These are phyloP conservation scores for Xylaria palmicola DNA, from an alignment of 495 filamentous ascomycete genomes.

Conservation along the genomic window DNA sequence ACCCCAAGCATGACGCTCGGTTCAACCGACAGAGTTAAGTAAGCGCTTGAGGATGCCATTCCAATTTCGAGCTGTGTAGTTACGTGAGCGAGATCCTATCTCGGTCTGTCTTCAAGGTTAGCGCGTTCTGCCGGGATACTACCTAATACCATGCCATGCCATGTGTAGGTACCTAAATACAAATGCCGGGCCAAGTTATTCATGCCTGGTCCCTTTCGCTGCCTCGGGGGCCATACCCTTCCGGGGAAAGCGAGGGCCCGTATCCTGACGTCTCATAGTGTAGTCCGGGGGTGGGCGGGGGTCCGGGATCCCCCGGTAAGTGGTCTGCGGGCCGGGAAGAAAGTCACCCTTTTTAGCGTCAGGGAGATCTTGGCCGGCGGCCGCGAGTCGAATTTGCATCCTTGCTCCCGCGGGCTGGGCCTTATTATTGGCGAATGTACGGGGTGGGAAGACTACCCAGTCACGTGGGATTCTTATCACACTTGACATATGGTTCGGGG, in stretches of 20 bases:
- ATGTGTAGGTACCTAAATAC: no score
- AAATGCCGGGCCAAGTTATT: no score
- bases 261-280: constrained; percentile 1
- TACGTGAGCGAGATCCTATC: no score
- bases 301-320: background rate
- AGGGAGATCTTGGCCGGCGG: background rate
- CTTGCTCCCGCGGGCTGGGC: background rate
- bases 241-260: background rate
- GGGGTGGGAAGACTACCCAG: constrained; percentile 3
- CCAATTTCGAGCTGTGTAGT: no score
- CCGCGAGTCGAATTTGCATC: background rate
- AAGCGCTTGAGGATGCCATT: no score
- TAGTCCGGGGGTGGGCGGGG: background rate
- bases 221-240: background rate
- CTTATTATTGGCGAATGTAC: constrained; percentile 10
- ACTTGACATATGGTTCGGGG: background rate
- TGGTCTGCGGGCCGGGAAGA: background rate
- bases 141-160: no score
- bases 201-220: no score
- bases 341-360: no score
- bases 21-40: no score
- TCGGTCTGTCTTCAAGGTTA: no score
- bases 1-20: no score
- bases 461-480: constrained; percentile 2
- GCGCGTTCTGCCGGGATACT: no score